Percentiles rank a stretch among this genome's conserved stretches.
These are phyloP conservation scores for Lolium multiflorum DNA, from an alignment of 176 grass and related monocot genomes.

Conservation along the genomic window DNA sequence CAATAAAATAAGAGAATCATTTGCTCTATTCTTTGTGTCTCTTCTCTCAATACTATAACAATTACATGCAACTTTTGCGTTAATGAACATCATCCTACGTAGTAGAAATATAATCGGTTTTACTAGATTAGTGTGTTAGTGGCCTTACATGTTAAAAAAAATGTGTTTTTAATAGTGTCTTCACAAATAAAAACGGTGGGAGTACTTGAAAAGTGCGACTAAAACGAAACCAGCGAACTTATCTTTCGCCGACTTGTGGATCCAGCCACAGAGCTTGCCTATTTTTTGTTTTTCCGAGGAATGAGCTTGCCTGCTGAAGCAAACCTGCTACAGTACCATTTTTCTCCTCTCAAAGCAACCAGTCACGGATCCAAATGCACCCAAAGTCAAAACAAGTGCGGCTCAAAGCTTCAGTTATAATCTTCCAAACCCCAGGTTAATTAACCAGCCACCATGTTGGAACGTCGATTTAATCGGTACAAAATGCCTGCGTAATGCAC, in stretches of 20 bases:
- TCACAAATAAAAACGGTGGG: too few species aligned
- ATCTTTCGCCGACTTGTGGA: background rate
- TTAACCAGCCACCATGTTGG: background rate
- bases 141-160: too few species aligned
- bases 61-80: too few species aligned
- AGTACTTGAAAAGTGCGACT: background rate
- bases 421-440: background rate
- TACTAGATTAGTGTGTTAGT: too few species aligned
- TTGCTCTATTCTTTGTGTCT: too few species aligned
- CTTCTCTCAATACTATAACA: too few species aligned
- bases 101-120: too few species aligned
- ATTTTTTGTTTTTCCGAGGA: too few species aligned
- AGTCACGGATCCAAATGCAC: background rate
- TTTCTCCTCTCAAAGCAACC: constrained; percentile 45
- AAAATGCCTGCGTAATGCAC: background rate
- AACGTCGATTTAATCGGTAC: background rate
- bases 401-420: background rate
- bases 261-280: background rate
- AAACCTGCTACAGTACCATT: constrained; percentile 25
- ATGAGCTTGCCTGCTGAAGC: constrained; percentile 1
- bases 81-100: too few species aligned
- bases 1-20: too few species aligned
- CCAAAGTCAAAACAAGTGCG: constrained; percentile 36
- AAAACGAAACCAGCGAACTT: background rate
- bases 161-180: too few species aligned